A percentile compares a stretch with the other conserved stretches of the same genome.
Evolutionary conservation across 1,139 yeast genomes (phyloP).

Genomic region (Torulaspora globosa): DNA sequence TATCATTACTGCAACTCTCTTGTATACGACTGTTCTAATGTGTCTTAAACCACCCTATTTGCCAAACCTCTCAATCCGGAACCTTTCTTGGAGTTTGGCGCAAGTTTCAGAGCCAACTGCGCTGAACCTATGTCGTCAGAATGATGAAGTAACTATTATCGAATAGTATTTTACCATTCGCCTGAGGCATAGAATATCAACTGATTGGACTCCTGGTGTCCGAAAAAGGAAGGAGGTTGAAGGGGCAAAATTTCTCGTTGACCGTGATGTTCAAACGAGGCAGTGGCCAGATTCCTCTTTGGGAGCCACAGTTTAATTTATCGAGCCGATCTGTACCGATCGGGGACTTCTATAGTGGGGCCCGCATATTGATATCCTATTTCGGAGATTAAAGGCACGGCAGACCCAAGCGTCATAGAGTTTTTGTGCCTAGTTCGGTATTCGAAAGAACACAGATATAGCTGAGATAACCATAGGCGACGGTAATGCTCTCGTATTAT

Average conservation of each 20-base stretch:
- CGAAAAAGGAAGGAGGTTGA: constrained; percentile 4
- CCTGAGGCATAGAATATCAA: background rate
- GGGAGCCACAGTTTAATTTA: background rate
- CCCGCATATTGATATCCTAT: background rate
- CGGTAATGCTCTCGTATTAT: background rate
- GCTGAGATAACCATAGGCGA: background rate
- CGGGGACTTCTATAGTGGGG: background rate
- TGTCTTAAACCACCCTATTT: background rate
- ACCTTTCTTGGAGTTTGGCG: background rate
- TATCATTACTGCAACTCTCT: background rate
- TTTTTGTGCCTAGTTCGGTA: background rate
- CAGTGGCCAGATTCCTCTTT: background rate
- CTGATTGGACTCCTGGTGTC: background rate
- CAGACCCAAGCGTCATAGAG: background rate
- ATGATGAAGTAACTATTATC: background rate
- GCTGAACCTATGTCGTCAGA: background rate
- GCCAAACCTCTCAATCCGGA: background rate
- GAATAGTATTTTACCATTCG: background rate
- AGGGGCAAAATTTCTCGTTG: background rate
- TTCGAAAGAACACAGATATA: background rate
- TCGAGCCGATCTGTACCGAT: background rate
- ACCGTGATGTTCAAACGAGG: background rate
- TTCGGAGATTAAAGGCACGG: background rate
- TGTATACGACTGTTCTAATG: background rate
- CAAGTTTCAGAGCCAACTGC: background rate